Conservation (phyloP, 1,139 yeast species). For the Cylindricascospora bacillispora region DNA sequence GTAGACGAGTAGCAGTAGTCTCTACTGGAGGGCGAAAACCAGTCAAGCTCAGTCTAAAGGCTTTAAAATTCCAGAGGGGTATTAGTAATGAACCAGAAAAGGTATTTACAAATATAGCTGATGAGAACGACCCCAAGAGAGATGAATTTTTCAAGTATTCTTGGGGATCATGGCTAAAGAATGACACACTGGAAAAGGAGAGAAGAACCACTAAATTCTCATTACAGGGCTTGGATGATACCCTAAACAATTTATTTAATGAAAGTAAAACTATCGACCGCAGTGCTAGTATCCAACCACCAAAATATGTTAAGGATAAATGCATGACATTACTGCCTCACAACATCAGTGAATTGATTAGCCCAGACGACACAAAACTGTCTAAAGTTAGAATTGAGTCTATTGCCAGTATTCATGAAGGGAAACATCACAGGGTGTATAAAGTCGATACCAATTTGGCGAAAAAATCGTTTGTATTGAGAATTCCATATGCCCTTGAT, state of each 20-base stretch:
- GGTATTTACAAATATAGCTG: slow-evolving; percentile 39
- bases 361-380: slow-evolving; percentile 32
- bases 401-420: slow-evolving; percentile 80
- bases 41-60: background rate
- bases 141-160: slow-evolving; percentile 71
- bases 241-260: slow-evolving; percentile 35
- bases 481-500: slow-evolving; percentile 74
- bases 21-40: slow-evolving; percentile 1
- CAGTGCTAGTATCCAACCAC: slow-evolving; percentile 20
- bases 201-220: slow-evolving; percentile 76
- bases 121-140: slow-evolving; percentile 57
- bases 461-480: slow-evolving; percentile 48
- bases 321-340: slow-evolving; percentile 37
- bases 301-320: slow-evolving; percentile 32
- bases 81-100: slow-evolving; percentile 21
- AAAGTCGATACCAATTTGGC: slow-evolving; percentile 50
- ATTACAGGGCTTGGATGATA: slow-evolving; percentile 53
- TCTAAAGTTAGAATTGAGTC: slow-evolving; percentile 49
- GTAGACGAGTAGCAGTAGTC: background rate
- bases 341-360: slow-evolving; percentile 32
- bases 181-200: slow-evolving; percentile 61
- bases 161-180: slow-evolving; percentile 90
- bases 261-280: slow-evolving; percentile 18
- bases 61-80: slow-evolving; percentile 10
- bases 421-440: slow-evolving; percentile 83